phyloP scores from a whole-genome alignment of 225 moss, liverwort and hornwort genomes.

The Bryum argenteum region DNA sequence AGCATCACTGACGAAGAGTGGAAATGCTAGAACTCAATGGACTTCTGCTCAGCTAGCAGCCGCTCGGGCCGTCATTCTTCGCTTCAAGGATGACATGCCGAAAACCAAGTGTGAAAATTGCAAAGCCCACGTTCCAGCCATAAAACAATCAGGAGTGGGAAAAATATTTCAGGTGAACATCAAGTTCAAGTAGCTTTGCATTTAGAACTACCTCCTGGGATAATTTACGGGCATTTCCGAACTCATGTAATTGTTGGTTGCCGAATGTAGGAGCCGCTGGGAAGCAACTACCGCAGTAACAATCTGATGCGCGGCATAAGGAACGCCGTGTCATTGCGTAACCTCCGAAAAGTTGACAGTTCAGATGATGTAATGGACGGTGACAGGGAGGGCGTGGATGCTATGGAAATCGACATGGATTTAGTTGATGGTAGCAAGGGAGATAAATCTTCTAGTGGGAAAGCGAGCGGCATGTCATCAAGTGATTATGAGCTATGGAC shows the following conservation, averaged over 20 bases:
- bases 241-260: constrained; percentile 2
- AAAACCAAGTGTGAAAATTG: constrained; percentile 88
- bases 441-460: constrained; percentile 28
- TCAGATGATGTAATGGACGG: constrained; percentile 44
- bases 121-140: constrained; percentile 62
- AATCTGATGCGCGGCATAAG: constrained; percentile 78
- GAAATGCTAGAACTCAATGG: constrained; percentile 52
- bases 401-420: constrained; percentile 52
- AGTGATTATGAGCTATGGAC: constrained; percentile 51
- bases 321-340: constrained; percentile 54
- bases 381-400: constrained; percentile 47
- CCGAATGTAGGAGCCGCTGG: constrained; percentile 65
- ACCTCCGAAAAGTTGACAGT: constrained; percentile 34
- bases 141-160: constrained; percentile 85
- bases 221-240: not conserved
- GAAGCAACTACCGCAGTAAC: constrained; percentile 39
- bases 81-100: constrained; percentile 68
- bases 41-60: constrained; percentile 86
- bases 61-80: constrained; percentile 65
- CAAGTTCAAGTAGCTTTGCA: constrained; percentile 1
- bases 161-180: constrained; percentile 90
- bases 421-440: constrained; percentile 35
- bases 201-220: not conserved
- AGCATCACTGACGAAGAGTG: constrained; percentile 36
- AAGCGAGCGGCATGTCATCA: constrained; percentile 32